phyloP scores from a whole-genome alignment of 805 yeast species.

The Hemisphaericaspora nanyangensis region DNA sequence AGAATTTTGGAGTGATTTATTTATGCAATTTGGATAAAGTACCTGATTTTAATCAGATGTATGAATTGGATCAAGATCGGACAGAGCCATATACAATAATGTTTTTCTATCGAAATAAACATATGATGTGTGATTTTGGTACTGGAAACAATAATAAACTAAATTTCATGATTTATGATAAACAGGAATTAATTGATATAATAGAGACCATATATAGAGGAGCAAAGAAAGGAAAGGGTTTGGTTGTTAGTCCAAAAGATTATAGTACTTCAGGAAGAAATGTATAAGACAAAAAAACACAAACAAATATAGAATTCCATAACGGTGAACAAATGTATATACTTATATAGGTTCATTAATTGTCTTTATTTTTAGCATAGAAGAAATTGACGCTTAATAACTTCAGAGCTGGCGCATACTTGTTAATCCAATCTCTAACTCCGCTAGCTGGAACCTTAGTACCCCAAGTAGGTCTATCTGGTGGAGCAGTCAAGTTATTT shows the following conservation, averaged over 20 bases:
- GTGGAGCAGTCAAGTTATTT: constrained; percentile 38
- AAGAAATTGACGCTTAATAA: constrained; percentile 80
- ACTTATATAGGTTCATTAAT: not conserved
- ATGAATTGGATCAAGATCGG: constrained; percentile 55
- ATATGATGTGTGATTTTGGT: constrained; percentile 98
- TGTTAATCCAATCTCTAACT: constrained; percentile 66
- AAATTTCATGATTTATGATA: constrained; percentile 69
- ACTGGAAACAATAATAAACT: constrained; percentile 96
- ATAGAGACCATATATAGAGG: constrained; percentile 88
- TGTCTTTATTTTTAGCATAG: constrained; percentile 59
- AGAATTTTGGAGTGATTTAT: constrained; percentile 84
- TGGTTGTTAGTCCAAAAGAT: constrained; percentile 80
- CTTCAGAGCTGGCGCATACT: constrained; percentile 50
- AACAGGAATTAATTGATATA: constrained; percentile 88
- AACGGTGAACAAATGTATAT: not conserved
- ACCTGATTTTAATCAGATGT: constrained; percentile 85
- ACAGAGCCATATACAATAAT: constrained; percentile 82
- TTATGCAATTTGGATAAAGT: constrained; percentile 87
- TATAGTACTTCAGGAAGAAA: constrained; percentile 35
- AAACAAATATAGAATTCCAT: not conserved
- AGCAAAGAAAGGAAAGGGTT: constrained; percentile 87
- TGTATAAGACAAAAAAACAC: not conserved
- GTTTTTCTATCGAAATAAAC: constrained; percentile 91
- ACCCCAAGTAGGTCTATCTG: constrained; percentile 78
- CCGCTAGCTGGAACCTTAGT: constrained; percentile 79